Conservation (phyloP, 163 green algal genomes). For the Scenedesmus sp. region DNA sequence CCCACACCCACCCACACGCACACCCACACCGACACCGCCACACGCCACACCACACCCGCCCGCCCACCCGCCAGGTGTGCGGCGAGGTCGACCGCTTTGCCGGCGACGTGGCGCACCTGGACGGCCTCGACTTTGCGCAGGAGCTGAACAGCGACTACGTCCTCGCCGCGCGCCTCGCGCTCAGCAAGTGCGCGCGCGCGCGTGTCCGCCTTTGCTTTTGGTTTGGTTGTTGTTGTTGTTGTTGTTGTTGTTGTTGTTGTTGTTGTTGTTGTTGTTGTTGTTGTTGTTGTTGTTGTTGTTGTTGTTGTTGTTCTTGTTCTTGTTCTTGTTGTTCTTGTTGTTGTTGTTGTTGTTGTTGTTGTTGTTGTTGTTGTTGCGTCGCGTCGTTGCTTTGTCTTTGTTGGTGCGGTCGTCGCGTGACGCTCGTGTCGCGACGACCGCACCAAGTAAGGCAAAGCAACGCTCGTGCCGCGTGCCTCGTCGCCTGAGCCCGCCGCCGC, state of each 20-base stretch:
- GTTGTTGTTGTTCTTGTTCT: background rate
- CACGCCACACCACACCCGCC: background rate
- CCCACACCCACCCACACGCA: background rate
- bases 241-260: background rate
- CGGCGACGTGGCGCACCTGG: constrained; percentile 23
- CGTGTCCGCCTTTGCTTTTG: background rate
- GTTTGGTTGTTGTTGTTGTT: background rate
- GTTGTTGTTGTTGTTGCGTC: background rate
- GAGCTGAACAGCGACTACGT: constrained; percentile 45
- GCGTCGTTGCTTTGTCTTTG: background rate
- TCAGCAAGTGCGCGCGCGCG: constrained; percentile 27
- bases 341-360: background rate
- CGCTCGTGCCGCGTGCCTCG: no score
- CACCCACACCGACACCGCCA: background rate
- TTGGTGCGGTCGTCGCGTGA: background rate
- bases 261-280: background rate
- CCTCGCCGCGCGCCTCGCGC: constrained; percentile 14
- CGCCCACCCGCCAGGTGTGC: constrained; percentile 10
- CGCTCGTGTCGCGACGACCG: no score
- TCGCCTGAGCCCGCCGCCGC: no score
- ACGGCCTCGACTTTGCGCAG: constrained; percentile 41
- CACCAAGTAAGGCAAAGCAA: no score
- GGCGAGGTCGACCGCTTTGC: constrained; percentile 27
- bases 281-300: background rate
- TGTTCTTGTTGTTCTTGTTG: background rate